phyloP scores from a whole-genome alignment of 192 early-diverging fungal species.

The Backusella liffmaniae region DNA sequence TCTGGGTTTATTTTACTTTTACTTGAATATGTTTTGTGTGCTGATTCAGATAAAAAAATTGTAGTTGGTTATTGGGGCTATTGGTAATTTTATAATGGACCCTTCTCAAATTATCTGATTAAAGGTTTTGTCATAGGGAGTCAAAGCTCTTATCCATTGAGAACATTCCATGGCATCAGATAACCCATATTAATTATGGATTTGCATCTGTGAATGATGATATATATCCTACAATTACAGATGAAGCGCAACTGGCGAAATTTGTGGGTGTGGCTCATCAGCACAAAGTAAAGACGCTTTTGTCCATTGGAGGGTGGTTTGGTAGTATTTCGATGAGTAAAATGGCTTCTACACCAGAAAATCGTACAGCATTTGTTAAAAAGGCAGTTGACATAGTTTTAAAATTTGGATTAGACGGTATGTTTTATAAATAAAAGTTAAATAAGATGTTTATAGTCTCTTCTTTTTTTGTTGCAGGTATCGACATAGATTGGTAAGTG shows the following conservation, averaged over 20 bases:
- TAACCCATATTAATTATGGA: constrained; percentile 6
- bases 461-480: neutral
- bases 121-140: neutral
- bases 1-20: neutral
- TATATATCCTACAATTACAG: neutral
- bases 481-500: constrained; percentile 1
- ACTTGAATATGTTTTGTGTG: neutral
- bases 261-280: constrained; percentile 3
- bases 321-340: neutral
- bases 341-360: constrained; percentile 3
- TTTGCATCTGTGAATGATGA: constrained; percentile 1
- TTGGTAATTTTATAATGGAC: neutral
- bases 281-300: neutral
- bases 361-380: neutral
- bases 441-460: neutral
- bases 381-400: neutral
- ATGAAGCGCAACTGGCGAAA: neutral
- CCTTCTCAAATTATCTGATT: neutral
- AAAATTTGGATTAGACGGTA: constrained; percentile 5
- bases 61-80: neutral
- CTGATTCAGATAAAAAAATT: neutral
- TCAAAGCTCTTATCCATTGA: neutral
- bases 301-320: constrained; percentile 7
- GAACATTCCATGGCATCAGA: constrained; percentile 6
- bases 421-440: neutral